Evolutionary conservation across 257 asterid genomes (phyloP), one percentile per base, ranked within the genome.

Genomic region (Thymus quinquecostatus): DNA sequence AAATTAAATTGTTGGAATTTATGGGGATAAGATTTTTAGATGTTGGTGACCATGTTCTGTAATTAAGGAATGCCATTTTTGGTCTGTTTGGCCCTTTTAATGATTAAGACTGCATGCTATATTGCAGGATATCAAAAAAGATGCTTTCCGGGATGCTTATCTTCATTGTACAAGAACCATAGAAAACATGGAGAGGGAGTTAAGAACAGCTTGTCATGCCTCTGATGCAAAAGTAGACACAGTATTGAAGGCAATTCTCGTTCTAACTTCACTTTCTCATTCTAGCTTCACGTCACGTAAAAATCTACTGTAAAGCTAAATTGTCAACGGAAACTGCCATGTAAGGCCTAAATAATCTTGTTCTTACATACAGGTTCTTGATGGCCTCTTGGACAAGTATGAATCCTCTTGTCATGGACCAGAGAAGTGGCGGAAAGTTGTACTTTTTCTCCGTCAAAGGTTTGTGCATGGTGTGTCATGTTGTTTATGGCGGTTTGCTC

Each of bases 321-420:
- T 57, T 41, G 4, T 57, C 7, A 12, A 57, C 5, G 2, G 33
- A 69, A 69, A 33, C 60, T 47, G 49, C 55, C 38, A 12, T 41
- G 5, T 32, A 12, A 47, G 59, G 48, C 34, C 3, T 70, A 3
- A 30, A 48, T 8, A 55, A 12, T 29, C 61, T 8, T 63, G 56
- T 33, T 65, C 57, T 54, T 9, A 7, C 44, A 2, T 78, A 45
- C 88, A 95, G 99, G 91, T 88, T 68, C 88, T 95, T 80, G 96
- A 95, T 82, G 88, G 83, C 30, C 93, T 87, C 49, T 68, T 92
- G 72, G 78, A 92, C 66, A 89, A 92, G 76, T 95, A 92, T 53
- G 99, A 95, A 61, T 78, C 87, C 40, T 79, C 85, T 66, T 88
- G 94, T 75, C 96, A 95, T 70, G 99, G 99, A 77, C 99, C 99